Conservation (phyloP, 1,284 basidiomycete species). For the Pseudozyma sp. region DNA sequence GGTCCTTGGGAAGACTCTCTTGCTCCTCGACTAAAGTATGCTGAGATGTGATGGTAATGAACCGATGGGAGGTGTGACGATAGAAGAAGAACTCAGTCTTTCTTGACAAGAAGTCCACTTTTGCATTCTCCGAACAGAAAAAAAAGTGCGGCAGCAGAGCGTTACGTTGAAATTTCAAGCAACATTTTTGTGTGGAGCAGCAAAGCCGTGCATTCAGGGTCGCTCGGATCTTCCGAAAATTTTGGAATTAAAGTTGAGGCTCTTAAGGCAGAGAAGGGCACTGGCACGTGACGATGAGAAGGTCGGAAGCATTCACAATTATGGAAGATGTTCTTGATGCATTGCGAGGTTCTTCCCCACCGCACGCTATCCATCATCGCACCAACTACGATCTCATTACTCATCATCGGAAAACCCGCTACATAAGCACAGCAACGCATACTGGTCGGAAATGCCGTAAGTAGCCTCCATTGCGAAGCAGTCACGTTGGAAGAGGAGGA, state of each 20-base stretch:
- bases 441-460: constrained; percentile 36
- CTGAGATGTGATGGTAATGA: constrained; percentile 12
- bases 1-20: constrained; percentile 58
- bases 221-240: constrained; percentile 7
- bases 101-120: not conserved
- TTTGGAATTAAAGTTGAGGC: constrained; percentile 2
- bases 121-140: not conserved
- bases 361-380: not conserved
- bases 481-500: not conserved
- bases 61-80: not conserved
- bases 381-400: constrained; percentile 1
- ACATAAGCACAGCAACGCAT: not conserved
- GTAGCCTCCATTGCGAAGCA: constrained; percentile 3
- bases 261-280: not conserved
- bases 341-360: too few relatives aligned
- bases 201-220: not conserved
- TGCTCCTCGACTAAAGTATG: constrained; percentile 21
- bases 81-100: not conserved
- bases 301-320: constrained; percentile 10
- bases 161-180: not conserved
- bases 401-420: not conserved
- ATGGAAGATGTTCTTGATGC: too few relatives aligned
- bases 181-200: constrained; percentile 8
- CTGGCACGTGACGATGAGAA: constrained; percentile 28
- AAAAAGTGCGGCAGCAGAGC: constrained; percentile 1